Evolutionary conservation across 73 alveolate species (phyloP), one percentile per base, ranked within the genome.

Genomic region (Effrenium voratum): DNA sequence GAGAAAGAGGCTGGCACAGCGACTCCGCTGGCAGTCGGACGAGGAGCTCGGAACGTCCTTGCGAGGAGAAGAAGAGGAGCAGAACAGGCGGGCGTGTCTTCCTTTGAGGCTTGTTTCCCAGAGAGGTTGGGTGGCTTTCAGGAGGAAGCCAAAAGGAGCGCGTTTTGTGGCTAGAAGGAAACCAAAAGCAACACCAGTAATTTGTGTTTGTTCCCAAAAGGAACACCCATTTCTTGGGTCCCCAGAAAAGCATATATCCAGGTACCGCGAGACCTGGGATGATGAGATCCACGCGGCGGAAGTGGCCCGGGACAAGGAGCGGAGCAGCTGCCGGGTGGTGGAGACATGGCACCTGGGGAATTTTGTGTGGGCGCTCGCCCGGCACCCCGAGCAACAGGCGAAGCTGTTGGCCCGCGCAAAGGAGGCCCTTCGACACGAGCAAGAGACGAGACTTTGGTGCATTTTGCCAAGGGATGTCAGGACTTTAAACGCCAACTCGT

Each of bases 281-380:
- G 80, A 59, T 41, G 38, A 26, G 82, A 57, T 85, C 22, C 94
- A 85, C 40, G 66, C 34, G 47, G 94, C 94, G 24, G 94, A 85
- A 59, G 82, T 85, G 34, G 94, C 59, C 82, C 81, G 94, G 66
- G 94, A 85, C 41, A 44, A 55, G 79, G 93, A 84, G 77, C 93
- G 94, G 63, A 55, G 44, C 82, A 59, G 60, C 19, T 85, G 82
- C 3, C 55, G 94, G 94, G 94, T 85, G 82, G 94, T 85, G 81
- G 94, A 85, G 82, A 85, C 94, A 41, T 85, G 94, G 94, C 94
- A 85, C 81, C 41, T 85, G 94, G 94, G 94, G 60, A 85, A 85
- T 59, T 55, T 85, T 34, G 59, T 45, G 24, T 85, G 94, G 94
- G 94, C 94, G 15, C 82, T 85, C 94, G 59, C 94, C 82, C 81